These are phyloP conservation scores for Ensete glaucum DNA, from an alignment of 176 grass and related monocot species.

Conservation along the genomic window DNA sequence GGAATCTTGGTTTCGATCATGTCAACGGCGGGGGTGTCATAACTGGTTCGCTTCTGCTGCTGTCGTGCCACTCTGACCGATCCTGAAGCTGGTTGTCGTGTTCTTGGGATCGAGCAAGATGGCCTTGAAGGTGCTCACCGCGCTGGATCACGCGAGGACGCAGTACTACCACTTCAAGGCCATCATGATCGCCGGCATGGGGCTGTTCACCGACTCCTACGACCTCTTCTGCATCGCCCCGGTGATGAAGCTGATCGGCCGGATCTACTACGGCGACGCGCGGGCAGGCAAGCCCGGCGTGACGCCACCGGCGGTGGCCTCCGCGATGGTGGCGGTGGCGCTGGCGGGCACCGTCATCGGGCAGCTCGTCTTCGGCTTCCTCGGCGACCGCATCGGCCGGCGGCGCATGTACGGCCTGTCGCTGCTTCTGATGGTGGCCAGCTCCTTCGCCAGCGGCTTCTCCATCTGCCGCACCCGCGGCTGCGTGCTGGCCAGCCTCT, in stretches of 20 bases:
- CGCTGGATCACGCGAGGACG: conserved; percentile 26
- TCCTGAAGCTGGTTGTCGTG: too few relatives aligned
- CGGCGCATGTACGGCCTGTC: conserved; percentile 26
- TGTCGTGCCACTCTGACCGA: too few relatives aligned
- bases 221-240: conserved; percentile 42
- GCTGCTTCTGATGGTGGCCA: conserved; percentile 35
- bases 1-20: too few relatives aligned
- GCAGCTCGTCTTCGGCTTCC: conserved; percentile 20
- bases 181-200: conserved; percentile 37
- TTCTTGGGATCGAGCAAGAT: neutral
- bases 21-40: too few relatives aligned
- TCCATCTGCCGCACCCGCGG: conserved; percentile 59
- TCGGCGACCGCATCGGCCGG: conserved; percentile 31
- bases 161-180: conserved; percentile 49
- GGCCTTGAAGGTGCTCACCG: conserved; percentile 20
- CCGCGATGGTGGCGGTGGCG: conserved; percentile 20
- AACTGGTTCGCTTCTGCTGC: too few relatives aligned
- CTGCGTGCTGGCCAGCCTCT: conserved; percentile 60
- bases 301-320: conserved; percentile 18
- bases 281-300: neutral
- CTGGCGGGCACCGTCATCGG: conserved; percentile 27
- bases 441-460: conserved; percentile 50
- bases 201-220: conserved; percentile 39
- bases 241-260: conserved; percentile 31
- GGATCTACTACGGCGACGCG: conserved; percentile 25